A percentile compares a stretch with the other conserved stretches of the same genome.
phyloP scores from a whole-genome alignment of 78 protist genomes.

The Bigelowiella natans region DNA sequence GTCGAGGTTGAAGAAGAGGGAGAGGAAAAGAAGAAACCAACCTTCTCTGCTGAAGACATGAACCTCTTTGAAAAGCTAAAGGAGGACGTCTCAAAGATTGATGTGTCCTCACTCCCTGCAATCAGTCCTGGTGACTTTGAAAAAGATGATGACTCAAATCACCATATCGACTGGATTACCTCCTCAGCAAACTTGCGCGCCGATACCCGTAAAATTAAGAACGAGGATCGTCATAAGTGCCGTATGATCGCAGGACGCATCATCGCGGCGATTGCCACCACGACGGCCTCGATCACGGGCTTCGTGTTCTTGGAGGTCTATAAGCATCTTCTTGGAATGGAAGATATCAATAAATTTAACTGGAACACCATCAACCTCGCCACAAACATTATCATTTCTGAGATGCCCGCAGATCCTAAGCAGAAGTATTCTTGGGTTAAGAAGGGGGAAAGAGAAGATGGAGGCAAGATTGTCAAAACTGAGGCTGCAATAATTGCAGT shows the following conservation, averaged over 20 bases:
- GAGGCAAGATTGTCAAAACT: too few relatives aligned
- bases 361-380: neutral
- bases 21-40: neutral
- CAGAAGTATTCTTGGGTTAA: neutral
- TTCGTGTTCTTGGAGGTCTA: neutral
- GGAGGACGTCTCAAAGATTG: neutral
- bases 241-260: slow-evolving; percentile 38
- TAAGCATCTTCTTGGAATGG: neutral
- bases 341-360: neutral
- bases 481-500: neutral
- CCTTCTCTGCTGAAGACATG: neutral
- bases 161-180: slow-evolving; percentile 55
- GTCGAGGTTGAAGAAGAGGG: neutral
- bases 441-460: too few relatives aligned
- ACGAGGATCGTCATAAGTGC: neutral
- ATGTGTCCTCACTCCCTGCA: neutral
- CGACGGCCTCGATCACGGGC: slow-evolving; percentile 31
- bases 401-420: neutral
- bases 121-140: neutral
- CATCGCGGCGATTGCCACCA: slow-evolving; percentile 62
- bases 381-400: neutral
- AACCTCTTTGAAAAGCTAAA: neutral
- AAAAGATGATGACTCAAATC: slow-evolving; percentile 28
- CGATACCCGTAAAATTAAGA: neutral
- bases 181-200: slow-evolving; percentile 53